phyloP scores from a whole-genome alignment of 768 basidiomycete genomes.

The Paxillus ammoniavirescens region DNA sequence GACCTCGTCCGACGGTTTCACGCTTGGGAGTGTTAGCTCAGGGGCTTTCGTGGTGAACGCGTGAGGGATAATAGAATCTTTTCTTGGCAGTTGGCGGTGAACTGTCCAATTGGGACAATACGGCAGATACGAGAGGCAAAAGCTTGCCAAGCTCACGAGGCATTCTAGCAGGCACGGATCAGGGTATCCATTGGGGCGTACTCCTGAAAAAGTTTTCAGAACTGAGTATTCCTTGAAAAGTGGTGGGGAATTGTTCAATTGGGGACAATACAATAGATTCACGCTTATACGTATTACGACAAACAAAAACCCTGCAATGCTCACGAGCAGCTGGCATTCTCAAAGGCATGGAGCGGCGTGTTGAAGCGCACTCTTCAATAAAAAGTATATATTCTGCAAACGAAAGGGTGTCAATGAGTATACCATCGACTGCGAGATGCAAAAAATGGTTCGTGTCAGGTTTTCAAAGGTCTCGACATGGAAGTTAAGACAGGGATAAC shows the following conservation, averaged over 20 bases:
- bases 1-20: slow-evolving; percentile 7
- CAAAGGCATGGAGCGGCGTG: too few species aligned
- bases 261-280: not conserved
- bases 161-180: not conserved
- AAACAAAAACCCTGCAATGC: not conserved
- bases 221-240: not conserved
- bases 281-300: not conserved
- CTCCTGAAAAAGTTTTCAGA: too few species aligned
- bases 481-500: slow-evolving; percentile 32
- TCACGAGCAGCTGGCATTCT: not conserved
- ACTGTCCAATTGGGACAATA: not conserved
- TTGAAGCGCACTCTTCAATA: too few species aligned
- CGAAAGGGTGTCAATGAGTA: not conserved
- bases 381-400: not conserved
- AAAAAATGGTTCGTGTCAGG: slow-evolving; percentile 1
- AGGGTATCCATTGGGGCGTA: too few species aligned
- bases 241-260: not conserved
- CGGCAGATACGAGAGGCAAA: not conserved
- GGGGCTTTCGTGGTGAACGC: slow-evolving; percentile 16
- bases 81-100: not conserved
- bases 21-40: slow-evolving; percentile 24
- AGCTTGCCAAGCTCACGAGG: not conserved
- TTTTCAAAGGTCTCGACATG: slow-evolving; percentile 21
- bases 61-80: not conserved
- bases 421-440: not conserved